A percentile compares a stretch with the other conserved stretches of the same genome.
Conservation (phyloP, 1,284 basidiomycete genomes). For the Sanghuangporus weigelae region DNA sequence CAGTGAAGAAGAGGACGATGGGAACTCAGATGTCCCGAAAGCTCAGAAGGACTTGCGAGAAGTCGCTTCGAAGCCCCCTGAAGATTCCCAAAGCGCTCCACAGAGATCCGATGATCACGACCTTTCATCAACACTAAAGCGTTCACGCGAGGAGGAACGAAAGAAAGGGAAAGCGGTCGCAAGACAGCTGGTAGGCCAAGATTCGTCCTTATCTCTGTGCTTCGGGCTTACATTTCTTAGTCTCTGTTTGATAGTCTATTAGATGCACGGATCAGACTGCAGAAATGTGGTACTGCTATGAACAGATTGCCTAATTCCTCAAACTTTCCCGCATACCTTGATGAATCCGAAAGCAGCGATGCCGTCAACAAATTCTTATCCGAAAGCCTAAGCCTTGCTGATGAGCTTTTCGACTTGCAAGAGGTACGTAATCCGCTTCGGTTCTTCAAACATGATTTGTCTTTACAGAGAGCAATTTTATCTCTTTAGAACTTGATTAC, state of each 20-base stretch:
- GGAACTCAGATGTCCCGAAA: conserved; percentile 22
- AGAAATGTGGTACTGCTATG: conserved; percentile 67
- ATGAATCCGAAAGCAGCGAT: conserved; percentile 21
- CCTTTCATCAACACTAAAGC: conserved; percentile 47
- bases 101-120: conserved; percentile 33
- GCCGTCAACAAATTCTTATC: conserved; percentile 44
- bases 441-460: neutral
- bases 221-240: conserved; percentile 33
- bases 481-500: conserved; percentile 38
- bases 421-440: conserved; percentile 36
- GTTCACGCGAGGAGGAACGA: conserved; percentile 58
- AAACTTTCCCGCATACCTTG: conserved; percentile 24
- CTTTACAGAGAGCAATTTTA: neutral
- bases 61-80: neutral
- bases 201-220: conserved; percentile 2
- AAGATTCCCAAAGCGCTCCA: neutral
- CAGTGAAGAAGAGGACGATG: conserved; percentile 20
- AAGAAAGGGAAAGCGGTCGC: conserved; percentile 79
- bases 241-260: conserved; percentile 79
- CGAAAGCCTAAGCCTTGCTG: conserved; percentile 54
- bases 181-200: conserved; percentile 67
- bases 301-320: conserved; percentile 53
- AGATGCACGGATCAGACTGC: conserved; percentile 83
- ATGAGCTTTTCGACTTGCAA: conserved; percentile 66
- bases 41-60: conserved; percentile 7